Evolutionary conservation across 352 stramenopile genomes (phyloP).

Genomic region (Globisporangium polare): DNA sequence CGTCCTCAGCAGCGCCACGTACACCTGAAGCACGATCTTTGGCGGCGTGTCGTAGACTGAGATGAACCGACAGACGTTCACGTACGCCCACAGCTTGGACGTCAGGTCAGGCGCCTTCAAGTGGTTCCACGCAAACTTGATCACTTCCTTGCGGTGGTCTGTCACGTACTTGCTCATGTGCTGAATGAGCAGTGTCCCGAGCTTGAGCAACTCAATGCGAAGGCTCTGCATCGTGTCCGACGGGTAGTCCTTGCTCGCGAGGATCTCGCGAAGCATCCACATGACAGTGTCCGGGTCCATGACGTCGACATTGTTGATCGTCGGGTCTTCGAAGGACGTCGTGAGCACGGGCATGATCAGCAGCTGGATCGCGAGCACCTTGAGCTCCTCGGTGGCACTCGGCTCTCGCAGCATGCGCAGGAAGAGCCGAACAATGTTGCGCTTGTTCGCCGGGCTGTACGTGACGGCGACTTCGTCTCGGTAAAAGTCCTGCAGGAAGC

Average conservation of each 20-base stretch:
- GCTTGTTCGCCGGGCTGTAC: slow-evolving; percentile 69
- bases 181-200: slow-evolving; percentile 95
- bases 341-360: slow-evolving; percentile 93
- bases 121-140: slow-evolving; percentile 98
- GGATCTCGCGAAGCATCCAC: slow-evolving; percentile 87
- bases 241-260: slow-evolving; percentile 80
- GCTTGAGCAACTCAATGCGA: slow-evolving; percentile 91
- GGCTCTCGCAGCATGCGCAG: slow-evolving; percentile 80
- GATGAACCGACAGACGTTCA: slow-evolving; percentile 97
- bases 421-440: slow-evolving; percentile 88
- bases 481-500: slow-evolving; percentile 91
- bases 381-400: slow-evolving; percentile 79
- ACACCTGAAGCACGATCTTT: slow-evolving; percentile 97
- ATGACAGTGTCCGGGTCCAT: slow-evolving; percentile 84
- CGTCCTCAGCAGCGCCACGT: slow-evolving; percentile 92
- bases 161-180: slow-evolving; percentile 92
- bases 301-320: slow-evolving; percentile 75
- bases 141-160: slow-evolving; percentile 94
- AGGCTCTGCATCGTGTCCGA: slow-evolving; percentile 72
- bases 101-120: slow-evolving; percentile 93
- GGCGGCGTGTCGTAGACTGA: slow-evolving; percentile 93
- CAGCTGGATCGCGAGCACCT: slow-evolving; percentile 91
- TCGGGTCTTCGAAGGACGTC: slow-evolving; percentile 79
- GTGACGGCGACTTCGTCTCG: slow-evolving; percentile 72
- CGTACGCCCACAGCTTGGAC: slow-evolving; percentile 97